A percentile compares a stretch with the other conserved stretches of the same genome.
Evolutionary conservation across 1,139 yeast genomes (phyloP).

Genomic region (Pichia kudriavzevii): DNA sequence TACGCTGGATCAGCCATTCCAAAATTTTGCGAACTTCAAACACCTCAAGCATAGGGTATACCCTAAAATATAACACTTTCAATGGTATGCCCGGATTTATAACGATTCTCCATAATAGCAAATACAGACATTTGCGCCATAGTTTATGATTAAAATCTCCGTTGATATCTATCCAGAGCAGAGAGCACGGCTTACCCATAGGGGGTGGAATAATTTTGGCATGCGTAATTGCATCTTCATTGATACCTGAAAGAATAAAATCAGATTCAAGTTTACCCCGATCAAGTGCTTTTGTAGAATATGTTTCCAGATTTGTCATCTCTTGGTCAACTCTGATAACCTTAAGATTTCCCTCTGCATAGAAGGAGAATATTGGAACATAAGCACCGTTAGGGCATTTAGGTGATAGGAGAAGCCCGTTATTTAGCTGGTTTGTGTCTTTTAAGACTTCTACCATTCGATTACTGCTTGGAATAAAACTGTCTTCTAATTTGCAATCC

Average conservation of each 20-base stretch:
- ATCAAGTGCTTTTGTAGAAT: constrained; percentile 57
- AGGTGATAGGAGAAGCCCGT: constrained; percentile 53
- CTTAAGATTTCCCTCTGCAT: constrained; percentile 33
- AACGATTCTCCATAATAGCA: constrained; percentile 44
- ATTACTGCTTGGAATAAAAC: constrained; percentile 40
- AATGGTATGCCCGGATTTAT: constrained; percentile 60
- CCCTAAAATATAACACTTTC: constrained; percentile 29
- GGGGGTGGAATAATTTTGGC: constrained; percentile 37
- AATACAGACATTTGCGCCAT: constrained; percentile 52
- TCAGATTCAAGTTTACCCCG: constrained; percentile 59
- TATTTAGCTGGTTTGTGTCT: constrained; percentile 34
- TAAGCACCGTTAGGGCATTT: constrained; percentile 52
- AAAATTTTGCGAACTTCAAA: constrained; percentile 46
- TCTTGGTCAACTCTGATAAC: constrained; percentile 48
- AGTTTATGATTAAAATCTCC: constrained; percentile 51
- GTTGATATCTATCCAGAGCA: constrained; percentile 62
- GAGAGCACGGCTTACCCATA: constrained; percentile 53
- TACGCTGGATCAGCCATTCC: constrained; percentile 48
- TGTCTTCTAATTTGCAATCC: constrained; percentile 34
- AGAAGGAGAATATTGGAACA: constrained; percentile 43
- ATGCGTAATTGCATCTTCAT: constrained; percentile 4
- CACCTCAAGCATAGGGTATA: constrained; percentile 38
- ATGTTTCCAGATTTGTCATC: constrained; percentile 40
- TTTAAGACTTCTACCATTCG: constrained; percentile 35
- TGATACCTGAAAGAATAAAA: constrained; percentile 32